phyloP scores from a whole-genome alignment of 768 basidiomycete genomes.

The Lactifluus rugatus region DNA sequence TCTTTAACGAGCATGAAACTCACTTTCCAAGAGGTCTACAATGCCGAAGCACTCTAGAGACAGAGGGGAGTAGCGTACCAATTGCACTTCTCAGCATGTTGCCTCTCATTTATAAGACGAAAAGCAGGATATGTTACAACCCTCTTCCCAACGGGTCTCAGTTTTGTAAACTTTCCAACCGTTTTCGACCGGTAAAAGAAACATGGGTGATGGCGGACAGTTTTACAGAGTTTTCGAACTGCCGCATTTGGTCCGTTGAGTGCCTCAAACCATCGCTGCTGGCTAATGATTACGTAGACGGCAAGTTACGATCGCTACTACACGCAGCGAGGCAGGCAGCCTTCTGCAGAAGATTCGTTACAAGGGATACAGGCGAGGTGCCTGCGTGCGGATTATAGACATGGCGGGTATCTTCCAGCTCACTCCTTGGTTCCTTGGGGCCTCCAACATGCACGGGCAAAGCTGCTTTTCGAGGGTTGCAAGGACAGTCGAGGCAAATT shows the following conservation, averaged over 20 bases:
- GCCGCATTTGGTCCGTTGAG: conserved; percentile 6
- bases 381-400: conserved; percentile 5
- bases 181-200: conserved; percentile 1
- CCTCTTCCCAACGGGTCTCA: conserved; percentile 10
- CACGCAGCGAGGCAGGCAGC: conserved; percentile 14
- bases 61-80: conserved; percentile 13
- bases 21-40: neutral
- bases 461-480: neutral
- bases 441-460: neutral
- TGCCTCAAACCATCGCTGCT: conserved; percentile 9
- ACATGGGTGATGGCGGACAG: conserved; percentile 6
- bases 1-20: conserved; percentile 5
- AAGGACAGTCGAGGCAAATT: neutral
- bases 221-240: conserved; percentile 1
- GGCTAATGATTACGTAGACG: conserved; percentile 14
- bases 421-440: neutral
- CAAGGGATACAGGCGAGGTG: conserved; percentile 2
- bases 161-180: conserved; percentile 13
- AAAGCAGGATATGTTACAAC: conserved; percentile 5
- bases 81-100: conserved; percentile 1
- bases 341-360: conserved; percentile 17
- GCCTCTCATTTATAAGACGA: conserved; percentile 16
- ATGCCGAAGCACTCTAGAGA: conserved; percentile 5
- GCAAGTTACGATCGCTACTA: conserved; percentile 15
- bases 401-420: neutral